A percentile compares a stretch with the other conserved stretches of the same genome.
Evolutionary conservation across 306 rosid genomes (phyloP).

Genomic region (Quillaja saponaria): DNA sequence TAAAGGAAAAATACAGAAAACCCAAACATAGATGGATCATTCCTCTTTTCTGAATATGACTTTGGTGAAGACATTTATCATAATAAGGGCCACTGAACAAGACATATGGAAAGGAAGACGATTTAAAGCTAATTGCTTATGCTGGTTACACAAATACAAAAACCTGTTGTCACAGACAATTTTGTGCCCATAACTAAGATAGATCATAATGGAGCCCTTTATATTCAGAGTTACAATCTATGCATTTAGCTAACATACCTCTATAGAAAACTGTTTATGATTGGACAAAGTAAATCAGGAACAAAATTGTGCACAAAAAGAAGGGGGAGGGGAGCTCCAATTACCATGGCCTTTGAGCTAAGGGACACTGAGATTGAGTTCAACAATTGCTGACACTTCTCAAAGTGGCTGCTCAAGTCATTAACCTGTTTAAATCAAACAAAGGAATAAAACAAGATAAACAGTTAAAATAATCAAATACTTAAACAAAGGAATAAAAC

Average conservation of each 20-base stretch:
- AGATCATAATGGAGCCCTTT: too few species aligned
- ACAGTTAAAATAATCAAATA: neutral
- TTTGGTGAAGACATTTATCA: neutral
- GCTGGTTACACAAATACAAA: too few species aligned
- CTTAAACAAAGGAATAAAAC: slow-evolving; percentile 4
- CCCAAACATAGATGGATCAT: neutral
- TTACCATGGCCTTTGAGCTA: slow-evolving; percentile 83
- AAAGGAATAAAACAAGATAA: slow-evolving; percentile 4
- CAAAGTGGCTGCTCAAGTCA: slow-evolving; percentile 81
- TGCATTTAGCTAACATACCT: neutral
- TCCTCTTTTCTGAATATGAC: neutral
- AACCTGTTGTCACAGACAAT: too few species aligned
- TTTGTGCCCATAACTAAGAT: too few species aligned
- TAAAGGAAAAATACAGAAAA: neutral
- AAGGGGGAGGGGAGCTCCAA: slow-evolving; percentile 1
- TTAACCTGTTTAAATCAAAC: slow-evolving; percentile 35
- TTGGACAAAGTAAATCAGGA: neutral
- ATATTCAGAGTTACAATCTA: neutral
- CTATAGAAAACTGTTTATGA: neutral
- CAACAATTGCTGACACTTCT: slow-evolving; percentile 82
- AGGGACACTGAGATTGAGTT: slow-evolving; percentile 82
- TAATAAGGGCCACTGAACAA: too few species aligned
- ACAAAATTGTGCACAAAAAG: slow-evolving; percentile 1
- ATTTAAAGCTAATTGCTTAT: too few species aligned
- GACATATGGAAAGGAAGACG: too few species aligned